These are phyloP conservation scores for Geotrichum reessii DNA, from an alignment of 1,139 yeast species.

Conservation along the genomic window DNA sequence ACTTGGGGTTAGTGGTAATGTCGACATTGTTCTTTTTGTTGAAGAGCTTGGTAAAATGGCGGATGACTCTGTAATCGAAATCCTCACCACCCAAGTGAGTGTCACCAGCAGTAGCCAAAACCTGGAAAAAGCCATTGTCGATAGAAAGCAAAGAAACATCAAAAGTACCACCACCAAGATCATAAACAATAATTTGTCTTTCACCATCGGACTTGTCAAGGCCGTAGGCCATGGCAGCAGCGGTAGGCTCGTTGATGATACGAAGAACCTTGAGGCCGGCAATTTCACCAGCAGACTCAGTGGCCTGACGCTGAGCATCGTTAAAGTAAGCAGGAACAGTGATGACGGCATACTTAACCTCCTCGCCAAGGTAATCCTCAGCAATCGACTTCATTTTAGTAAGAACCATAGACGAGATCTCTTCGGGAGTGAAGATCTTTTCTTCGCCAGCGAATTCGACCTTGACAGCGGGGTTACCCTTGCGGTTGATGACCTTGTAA, in stretches of 20 bases:
- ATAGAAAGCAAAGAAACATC: constrained; percentile 85
- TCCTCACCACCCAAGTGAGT: constrained; percentile 99
- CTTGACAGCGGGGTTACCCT: constrained; percentile 83
- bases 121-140: constrained; percentile 93
- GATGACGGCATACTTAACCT: constrained; percentile 90
- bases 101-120: constrained; percentile 93
- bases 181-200: constrained; percentile 86
- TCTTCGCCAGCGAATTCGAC: constrained; percentile 86
- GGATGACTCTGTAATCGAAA: constrained; percentile 83
- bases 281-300: constrained; percentile 98
- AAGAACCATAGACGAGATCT: constrained; percentile 92
- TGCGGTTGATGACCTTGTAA: constrained; percentile 81
- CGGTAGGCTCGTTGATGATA: constrained; percentile 96
- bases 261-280: constrained; percentile 94
- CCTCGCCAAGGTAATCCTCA: constrained; percentile 90
- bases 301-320: constrained; percentile 97
- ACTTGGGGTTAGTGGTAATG: constrained; percentile 65
- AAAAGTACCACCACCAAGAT: constrained; percentile 95
- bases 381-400: constrained; percentile 98
- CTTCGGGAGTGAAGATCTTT: constrained; percentile 93
- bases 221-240: constrained; percentile 98
- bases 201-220: constrained; percentile 79
- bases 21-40: constrained; percentile 85
- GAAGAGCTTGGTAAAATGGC: constrained; percentile 77
- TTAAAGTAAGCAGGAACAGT: constrained; percentile 97